Evolutionary conservation across 2,329 filamentous ascomycete genomes (phyloP).

Genomic region (Phaeomoniella chlamydospora): DNA sequence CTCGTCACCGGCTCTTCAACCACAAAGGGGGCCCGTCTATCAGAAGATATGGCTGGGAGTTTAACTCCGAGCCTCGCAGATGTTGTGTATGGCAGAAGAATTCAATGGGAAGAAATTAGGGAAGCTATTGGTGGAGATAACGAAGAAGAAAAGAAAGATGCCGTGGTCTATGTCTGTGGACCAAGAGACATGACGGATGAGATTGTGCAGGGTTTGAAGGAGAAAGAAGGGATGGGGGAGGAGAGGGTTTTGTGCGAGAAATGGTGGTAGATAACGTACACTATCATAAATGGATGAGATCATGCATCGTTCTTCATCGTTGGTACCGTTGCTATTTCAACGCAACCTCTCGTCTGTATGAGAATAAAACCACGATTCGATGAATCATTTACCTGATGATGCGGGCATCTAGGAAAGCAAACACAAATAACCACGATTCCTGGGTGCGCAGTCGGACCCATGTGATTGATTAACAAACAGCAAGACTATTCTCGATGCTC

Average conservation of each 20-base stretch:
- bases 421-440: too few relatives aligned
- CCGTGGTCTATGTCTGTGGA: slow-evolving; percentile 54
- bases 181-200: slow-evolving; percentile 55
- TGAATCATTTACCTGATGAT: too few relatives aligned
- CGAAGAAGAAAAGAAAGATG: slow-evolving; percentile 20
- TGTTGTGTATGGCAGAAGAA: slow-evolving; percentile 16
- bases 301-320: too few relatives aligned
- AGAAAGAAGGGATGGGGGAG: slow-evolving; percentile 26
- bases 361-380: too few relatives aligned
- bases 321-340: too few relatives aligned
- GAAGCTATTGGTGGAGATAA: slow-evolving; percentile 16
- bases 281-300: too few relatives aligned
- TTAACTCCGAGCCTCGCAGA: slow-evolving; percentile 11
- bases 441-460: too few relatives aligned
- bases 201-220: slow-evolving; percentile 32
- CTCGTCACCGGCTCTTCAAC: slow-evolving; percentile 1
- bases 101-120: slow-evolving; percentile 20
- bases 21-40: slow-evolving; percentile 1
- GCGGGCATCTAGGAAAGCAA: too few relatives aligned
- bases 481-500: too few relatives aligned
- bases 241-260: slow-evolving; percentile 43
- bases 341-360: too few relatives aligned
- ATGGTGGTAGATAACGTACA: slow-evolving; percentile 51
- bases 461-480: too few relatives aligned
- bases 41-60: slow-evolving; percentile 2